phyloP scores from a whole-genome alignment of 2,329 filamentous ascomycete species.

The Aspergillus sp. region DNA sequence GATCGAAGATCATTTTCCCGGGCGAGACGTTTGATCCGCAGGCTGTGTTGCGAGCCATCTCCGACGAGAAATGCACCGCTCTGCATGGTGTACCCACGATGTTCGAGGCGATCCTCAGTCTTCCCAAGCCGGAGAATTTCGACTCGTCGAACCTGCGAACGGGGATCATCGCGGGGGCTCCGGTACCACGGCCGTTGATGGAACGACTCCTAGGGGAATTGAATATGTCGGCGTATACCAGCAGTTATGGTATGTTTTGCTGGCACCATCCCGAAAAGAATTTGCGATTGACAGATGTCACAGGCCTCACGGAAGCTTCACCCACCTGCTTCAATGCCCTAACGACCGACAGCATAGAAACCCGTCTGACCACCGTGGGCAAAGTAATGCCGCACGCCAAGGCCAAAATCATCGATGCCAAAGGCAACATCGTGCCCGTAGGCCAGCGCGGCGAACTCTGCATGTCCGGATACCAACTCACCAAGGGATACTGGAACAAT shows the following conservation, averaged over 20 bases:
- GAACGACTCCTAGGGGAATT: slow-evolving; percentile 61
- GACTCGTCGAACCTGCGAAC: slow-evolving; percentile 54
- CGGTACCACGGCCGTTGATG: slow-evolving; percentile 68
- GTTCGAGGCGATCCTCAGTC: slow-evolving; percentile 59
- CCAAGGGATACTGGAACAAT: slow-evolving; percentile 55
- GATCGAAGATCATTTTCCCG: slow-evolving; percentile 67
- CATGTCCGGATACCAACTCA: slow-evolving; percentile 69
- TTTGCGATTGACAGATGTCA: background rate
- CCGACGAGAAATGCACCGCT: slow-evolving; percentile 61
- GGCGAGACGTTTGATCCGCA: slow-evolving; percentile 63
- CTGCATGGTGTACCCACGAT: slow-evolving; percentile 77
- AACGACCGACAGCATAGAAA: slow-evolving; percentile 60
- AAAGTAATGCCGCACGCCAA: slow-evolving; percentile 66
- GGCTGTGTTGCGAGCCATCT: slow-evolving; percentile 59
- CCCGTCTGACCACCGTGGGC: slow-evolving; percentile 63
- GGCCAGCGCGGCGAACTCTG: slow-evolving; percentile 66
- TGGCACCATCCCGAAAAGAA: background rate
- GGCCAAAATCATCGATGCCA: slow-evolving; percentile 65
- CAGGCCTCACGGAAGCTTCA: slow-evolving; percentile 64
- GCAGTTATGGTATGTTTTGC: slow-evolving; percentile 45
- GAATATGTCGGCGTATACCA: slow-evolving; percentile 66
- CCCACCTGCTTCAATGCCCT: slow-evolving; percentile 76
- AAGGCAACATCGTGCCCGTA: slow-evolving; percentile 57
- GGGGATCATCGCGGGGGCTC: slow-evolving; percentile 70
- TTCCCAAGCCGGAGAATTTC: slow-evolving; percentile 42